Conservation (phyloP, 2,329 filamentous ascomycete species). For the Coniochaeta pulveracea region DNA sequence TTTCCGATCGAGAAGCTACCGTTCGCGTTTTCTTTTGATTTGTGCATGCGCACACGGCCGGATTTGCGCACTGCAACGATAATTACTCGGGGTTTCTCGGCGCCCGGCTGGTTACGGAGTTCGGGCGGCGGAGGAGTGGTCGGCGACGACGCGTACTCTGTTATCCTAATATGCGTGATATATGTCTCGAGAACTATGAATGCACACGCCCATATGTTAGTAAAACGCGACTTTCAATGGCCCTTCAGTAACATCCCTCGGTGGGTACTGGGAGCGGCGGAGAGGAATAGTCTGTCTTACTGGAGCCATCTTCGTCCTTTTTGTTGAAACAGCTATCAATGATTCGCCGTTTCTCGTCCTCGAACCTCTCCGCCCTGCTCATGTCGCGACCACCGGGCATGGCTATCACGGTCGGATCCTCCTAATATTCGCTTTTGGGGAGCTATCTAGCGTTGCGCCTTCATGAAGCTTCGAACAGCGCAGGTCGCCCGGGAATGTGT, state of each 20-base stretch:
- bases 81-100: conserved; percentile 83
- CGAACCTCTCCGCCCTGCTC: conserved; percentile 68
- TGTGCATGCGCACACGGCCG: conserved; percentile 88
- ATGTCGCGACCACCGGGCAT: conserved; percentile 23
- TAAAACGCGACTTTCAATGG: too few relatives aligned
- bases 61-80: conserved; percentile 90
- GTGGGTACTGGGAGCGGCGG: conserved; percentile 5
- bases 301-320: conserved; percentile 73
- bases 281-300: conserved; percentile 36
- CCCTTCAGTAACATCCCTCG: too few relatives aligned
- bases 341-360: conserved; percentile 92
- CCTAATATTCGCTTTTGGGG: conserved; percentile 9
- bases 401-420: conserved; percentile 15
- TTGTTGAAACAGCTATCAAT: conserved; percentile 91
- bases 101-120: conserved; percentile 51
- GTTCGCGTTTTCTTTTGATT: conserved; percentile 90
- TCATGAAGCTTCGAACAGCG: conserved; percentile 19
- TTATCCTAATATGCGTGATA: conserved; percentile 91
- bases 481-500: not conserved
- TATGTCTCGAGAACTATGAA: conserved; percentile 76
- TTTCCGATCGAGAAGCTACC: conserved; percentile 95
- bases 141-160: conserved; percentile 74
- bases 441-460: conserved; percentile 2
- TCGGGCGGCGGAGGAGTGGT: conserved; percentile 76
- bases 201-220: too few relatives aligned